Conservation (phyloP, 1,139 yeast species). For the Chernovozyma aurita region DNA sequence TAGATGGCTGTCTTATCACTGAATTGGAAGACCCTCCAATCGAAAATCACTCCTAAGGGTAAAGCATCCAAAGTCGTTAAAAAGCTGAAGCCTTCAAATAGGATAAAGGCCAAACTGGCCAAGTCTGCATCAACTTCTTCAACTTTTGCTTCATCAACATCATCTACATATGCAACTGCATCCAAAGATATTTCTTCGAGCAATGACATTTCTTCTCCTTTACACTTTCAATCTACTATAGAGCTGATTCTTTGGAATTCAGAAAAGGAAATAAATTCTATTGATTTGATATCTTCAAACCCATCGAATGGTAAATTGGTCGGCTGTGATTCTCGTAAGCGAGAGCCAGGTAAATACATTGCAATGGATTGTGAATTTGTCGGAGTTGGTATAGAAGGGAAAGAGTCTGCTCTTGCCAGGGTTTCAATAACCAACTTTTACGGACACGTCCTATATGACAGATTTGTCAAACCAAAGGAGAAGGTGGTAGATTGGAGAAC, state of each 20-base stretch:
- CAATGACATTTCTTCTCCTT: not conserved
- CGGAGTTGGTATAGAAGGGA: constrained; percentile 76
- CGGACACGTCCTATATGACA: constrained; percentile 69
- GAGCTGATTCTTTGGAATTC: constrained; percentile 28
- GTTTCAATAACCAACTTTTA: constrained; percentile 82
- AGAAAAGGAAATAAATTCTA: constrained; percentile 19
- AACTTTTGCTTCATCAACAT: not conserved
- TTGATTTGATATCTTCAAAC: constrained; percentile 11
- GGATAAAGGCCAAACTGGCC: constrained; percentile 1
- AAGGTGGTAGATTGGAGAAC: constrained; percentile 89
- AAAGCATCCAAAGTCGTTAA: constrained; percentile 1
- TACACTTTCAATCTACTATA: constrained; percentile 10
- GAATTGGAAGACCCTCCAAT: constrained; percentile 33
- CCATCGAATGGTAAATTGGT: constrained; percentile 5
- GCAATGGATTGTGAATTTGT: constrained; percentile 95
- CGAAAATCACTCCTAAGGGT: constrained; percentile 13
- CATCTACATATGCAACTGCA: not conserved
- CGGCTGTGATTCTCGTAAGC: constrained; percentile 19
- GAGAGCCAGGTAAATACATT: constrained; percentile 61
- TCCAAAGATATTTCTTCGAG: not conserved
- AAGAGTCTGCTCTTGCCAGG: constrained; percentile 71
- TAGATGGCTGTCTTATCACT: constrained; percentile 24
- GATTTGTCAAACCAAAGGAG: constrained; percentile 70
- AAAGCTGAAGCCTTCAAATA: constrained; percentile 2
- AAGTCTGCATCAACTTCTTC: not conserved